phyloP scores from a whole-genome alignment of 306 rosid genomes.

The Sicyos edulis region DNA sequence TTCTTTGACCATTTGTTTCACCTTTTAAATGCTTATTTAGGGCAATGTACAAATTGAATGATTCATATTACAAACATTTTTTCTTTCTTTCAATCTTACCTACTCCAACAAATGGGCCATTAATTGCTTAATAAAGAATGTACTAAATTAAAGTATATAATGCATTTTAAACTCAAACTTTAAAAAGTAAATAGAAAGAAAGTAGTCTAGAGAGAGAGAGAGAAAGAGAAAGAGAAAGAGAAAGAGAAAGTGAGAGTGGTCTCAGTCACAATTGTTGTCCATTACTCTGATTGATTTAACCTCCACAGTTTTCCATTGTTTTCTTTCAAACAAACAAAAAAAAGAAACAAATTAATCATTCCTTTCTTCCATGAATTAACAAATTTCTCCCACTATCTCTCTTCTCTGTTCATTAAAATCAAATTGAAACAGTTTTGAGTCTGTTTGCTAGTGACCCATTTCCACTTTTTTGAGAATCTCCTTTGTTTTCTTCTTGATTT shows the following conservation, averaged over 20 bases:
- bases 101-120: no score
- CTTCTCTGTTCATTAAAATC: neutral
- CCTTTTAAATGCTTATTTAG: no score
- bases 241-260: neutral
- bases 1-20: no score
- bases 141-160: constrained; percentile 12
- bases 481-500: neutral
- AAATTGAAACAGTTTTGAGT: neutral
- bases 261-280: constrained; percentile 15
- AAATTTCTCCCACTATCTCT: neutral
- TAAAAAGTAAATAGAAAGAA: no score
- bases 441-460: constrained; percentile 12
- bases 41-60: no score
- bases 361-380: neutral
- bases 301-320: constrained; percentile 14
- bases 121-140: neutral
- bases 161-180: constrained; percentile 3
- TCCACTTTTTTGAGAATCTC: neutral
- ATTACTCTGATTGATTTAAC: constrained; percentile 22
- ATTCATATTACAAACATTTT: no score
- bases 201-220: no score
- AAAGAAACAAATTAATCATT: neutral
- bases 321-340: constrained; percentile 13
- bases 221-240: neutral
- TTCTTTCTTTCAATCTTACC: no score